A percentile compares a stretch with the other conserved stretches of the same genome.
Conservation (phyloP, 768 basidiomycete species). For the Leucosporidium scottii region DNA sequence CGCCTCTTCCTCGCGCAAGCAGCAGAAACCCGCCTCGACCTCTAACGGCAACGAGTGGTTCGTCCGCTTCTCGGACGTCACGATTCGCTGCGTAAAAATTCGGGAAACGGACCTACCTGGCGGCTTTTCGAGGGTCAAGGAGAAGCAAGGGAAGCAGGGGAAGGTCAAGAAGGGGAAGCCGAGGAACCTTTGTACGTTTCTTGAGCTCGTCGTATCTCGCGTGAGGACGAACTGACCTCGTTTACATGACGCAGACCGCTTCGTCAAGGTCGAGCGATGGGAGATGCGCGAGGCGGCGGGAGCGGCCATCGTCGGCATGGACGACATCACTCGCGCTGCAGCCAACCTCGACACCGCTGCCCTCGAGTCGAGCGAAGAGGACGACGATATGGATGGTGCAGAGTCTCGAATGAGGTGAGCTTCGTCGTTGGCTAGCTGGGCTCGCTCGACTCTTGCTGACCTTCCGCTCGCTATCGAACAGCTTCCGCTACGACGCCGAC, state of each 20-base stretch:
- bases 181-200: slow-evolving; percentile 26
- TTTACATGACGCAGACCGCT: slow-evolving; percentile 19
- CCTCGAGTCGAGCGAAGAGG: slow-evolving; percentile 2
- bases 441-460: neutral
- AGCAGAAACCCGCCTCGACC: neutral
- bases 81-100: slow-evolving; percentile 79
- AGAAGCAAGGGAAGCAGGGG: slow-evolving; percentile 29
- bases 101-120: slow-evolving; percentile 60
- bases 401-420: slow-evolving; percentile 35
- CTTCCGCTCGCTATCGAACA: neutral
- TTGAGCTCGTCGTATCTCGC: neutral
- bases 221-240: neutral
- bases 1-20: neutral
- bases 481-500: slow-evolving; percentile 35
- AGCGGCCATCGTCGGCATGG: slow-evolving; percentile 13
- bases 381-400: slow-evolving; percentile 8
- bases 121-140: slow-evolving; percentile 27
- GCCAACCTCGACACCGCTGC: neutral
- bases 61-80: slow-evolving; percentile 92
- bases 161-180: slow-evolving; percentile 34
- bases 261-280: slow-evolving; percentile 34
- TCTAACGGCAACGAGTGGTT: slow-evolving; percentile 77
- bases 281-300: slow-evolving; percentile 11
- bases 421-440: neutral
- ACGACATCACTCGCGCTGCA: slow-evolving; percentile 5